Evolutionary conservation across 2,329 filamentous ascomycete genomes (phyloP).

Genomic region (Eurotiales sp.): DNA sequence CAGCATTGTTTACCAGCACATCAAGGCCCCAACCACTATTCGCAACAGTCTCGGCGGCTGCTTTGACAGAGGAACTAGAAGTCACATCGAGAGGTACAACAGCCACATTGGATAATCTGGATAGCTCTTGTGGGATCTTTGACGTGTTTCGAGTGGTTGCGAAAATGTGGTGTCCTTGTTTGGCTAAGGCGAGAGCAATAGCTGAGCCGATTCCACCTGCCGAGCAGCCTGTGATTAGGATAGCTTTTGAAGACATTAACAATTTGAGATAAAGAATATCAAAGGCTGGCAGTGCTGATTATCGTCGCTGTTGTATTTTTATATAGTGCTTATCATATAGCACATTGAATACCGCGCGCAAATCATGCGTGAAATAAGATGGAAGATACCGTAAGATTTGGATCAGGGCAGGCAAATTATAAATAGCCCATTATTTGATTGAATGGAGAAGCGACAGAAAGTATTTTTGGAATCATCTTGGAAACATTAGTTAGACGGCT

Average conservation of each 20-base stretch:
- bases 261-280: no score
- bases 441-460: no score
- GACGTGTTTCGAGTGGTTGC: slow-evolving; percentile 9
- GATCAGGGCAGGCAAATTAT: no score
- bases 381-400: no score
- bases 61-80: slow-evolving; percentile 4
- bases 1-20: slow-evolving; percentile 13
- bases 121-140: slow-evolving; percentile 4
- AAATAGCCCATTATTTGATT: no score
- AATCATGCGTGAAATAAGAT: no score
- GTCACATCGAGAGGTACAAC: slow-evolving; percentile 3
- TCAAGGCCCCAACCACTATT: slow-evolving; percentile 5
- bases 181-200: slow-evolving; percentile 8
- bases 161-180: slow-evolving; percentile 9
- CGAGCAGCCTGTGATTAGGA: slow-evolving; percentile 13
- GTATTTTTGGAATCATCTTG: no score
- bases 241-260: slow-evolving; percentile 4
- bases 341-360: no score
- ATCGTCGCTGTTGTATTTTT: no score
- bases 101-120: slow-evolving; percentile 11
- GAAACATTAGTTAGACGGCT: no score
- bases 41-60: slow-evolving; percentile 13
- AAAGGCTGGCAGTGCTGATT: no score
- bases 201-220: slow-evolving; percentile 11
- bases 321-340: no score